Base-by-base conservation (phyloP, 257 asterid species). In the Coffea eugenioides region DNA sequence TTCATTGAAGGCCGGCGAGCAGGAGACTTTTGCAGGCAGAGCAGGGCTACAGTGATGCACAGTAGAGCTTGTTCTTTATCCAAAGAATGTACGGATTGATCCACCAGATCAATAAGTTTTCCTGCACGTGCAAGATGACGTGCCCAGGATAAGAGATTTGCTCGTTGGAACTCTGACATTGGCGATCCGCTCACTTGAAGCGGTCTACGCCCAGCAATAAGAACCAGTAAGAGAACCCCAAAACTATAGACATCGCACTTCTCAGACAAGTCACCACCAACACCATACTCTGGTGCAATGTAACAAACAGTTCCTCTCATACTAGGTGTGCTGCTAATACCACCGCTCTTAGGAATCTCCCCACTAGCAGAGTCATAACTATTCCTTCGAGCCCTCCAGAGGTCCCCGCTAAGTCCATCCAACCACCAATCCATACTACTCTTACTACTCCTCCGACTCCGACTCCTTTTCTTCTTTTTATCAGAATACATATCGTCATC, bases 241-340 rank as follows among this genome's bases (percentile, higher is more conserved):
- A 75, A 96, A 79, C 98, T 96, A 69, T 96, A 96, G 27, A 96
- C 97, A 65, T 96, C 98, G 39, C 99, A 92, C 74, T 92, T 96
- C 81, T 94, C 99, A 0, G 97, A 94, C 20, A 93, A 84, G 64
- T 90, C 94, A 25, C 88, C 92, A 43, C 96, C 91, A 13, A 90
- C 86, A 11, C 98, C 93, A 61, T 94, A 92, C 79, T 96, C 99
- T 0, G 99, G 99, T 9, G 98, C 99, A 52, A 92, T 82, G 77
- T 96, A 96, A 82, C 98, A 96, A 25, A 94, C 95, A 2, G 99
- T 94, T 52, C 99, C 99, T 74, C 98, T 89, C 98, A 92, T 90
- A 76, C 99, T 96, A 0, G 97, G 98, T 1, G 99, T 96, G 91
- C 97, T 96, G 81, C 97, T 94, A 18, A 94, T 80, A 20, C 94